Evolutionary conservation across 1,139 yeast species (phyloP).

Genomic region (Taiozyma onychis): DNA sequence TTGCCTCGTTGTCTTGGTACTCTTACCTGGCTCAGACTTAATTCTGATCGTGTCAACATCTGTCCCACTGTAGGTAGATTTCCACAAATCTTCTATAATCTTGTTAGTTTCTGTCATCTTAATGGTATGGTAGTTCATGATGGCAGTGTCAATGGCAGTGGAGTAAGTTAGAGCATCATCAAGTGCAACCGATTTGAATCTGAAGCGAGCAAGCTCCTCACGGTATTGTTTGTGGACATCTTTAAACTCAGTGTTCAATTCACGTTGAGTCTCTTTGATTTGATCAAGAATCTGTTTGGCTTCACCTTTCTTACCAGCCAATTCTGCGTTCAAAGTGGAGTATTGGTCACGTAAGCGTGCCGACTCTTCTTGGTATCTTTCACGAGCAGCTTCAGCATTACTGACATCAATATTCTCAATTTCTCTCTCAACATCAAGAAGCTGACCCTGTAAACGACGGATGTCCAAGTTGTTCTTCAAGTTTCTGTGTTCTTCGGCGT

Average conservation of each 20-base stretch:
- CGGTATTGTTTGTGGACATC: conserved; percentile 60
- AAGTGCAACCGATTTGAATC: conserved; percentile 72
- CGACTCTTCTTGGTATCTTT: conserved; percentile 58
- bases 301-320: conserved; percentile 82
- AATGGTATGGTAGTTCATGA: conserved; percentile 85
- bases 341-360: conserved; percentile 47
- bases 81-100: conserved; percentile 88
- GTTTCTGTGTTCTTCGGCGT: conserved; percentile 46
- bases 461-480: conserved; percentile 52
- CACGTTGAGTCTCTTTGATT: conserved; percentile 46
- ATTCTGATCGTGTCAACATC: conserved; percentile 91
- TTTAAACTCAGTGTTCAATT: conserved; percentile 64
- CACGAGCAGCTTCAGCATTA: conserved; percentile 61
- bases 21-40: conserved; percentile 65
- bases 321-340: conserved; percentile 54
- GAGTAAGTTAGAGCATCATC: conserved; percentile 81
- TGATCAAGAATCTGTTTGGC: conserved; percentile 79
- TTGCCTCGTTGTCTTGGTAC: conserved; percentile 54
- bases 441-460: conserved; percentile 34
- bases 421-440: conserved; percentile 29
- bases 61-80: conserved; percentile 87
- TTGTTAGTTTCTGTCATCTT: conserved; percentile 93
- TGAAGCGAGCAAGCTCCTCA: conserved; percentile 69
- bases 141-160: conserved; percentile 85
- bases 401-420: conserved; percentile 42